Base-by-base conservation (phyloP, 257 asterid genomes). In the Solanum chilense region DNA sequence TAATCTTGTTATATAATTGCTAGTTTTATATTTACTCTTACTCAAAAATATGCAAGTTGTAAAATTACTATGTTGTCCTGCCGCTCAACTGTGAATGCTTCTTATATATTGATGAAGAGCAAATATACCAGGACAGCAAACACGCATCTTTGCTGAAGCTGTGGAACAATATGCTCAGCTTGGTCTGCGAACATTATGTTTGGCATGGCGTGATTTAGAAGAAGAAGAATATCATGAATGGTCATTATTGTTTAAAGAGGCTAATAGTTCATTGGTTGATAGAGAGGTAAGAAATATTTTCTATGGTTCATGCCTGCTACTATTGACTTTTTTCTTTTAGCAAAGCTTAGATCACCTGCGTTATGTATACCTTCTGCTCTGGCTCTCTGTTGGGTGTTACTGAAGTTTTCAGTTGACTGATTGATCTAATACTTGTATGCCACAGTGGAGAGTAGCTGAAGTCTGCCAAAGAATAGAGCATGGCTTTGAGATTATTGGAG, bases 361-460 rank as follows among this genome's bases (percentile, higher is more conserved):
- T 49, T 47, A 64, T 49, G 85, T 81, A 49, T 31, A 66, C 69
- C 18, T 49, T 81, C 45, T 81, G 85, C 12, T 80, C 85, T 80
- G 85, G 68, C 85, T 49, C n/a, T 80, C 69, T 81, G 85, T 81
- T 81, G 31, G 45, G 45, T 49, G 85, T 52, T 81, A 8, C 45
- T 47, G 45, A 81, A 31, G 45, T 81, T 81, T 47, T 81, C 68
- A 81, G 18, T 29, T 49, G 45, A 81, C 69, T 31, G 69, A 49
- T 33, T 49, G 85, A 29, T 78, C 85, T 31, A 29, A 81, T 81
- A 18, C 29, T 81, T 81, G 69, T 29, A 35, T 81, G 69, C 85
- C 5, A 85, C 88, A 97, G 99, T 95, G 99, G 99, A 94, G 97
- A 90, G 97, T 97, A 73, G 98, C 99, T 84, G 99, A 97, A 92